Conservation (phyloP, 192 early-diverging fungal genomes). For the Podila clonocystis region DNA sequence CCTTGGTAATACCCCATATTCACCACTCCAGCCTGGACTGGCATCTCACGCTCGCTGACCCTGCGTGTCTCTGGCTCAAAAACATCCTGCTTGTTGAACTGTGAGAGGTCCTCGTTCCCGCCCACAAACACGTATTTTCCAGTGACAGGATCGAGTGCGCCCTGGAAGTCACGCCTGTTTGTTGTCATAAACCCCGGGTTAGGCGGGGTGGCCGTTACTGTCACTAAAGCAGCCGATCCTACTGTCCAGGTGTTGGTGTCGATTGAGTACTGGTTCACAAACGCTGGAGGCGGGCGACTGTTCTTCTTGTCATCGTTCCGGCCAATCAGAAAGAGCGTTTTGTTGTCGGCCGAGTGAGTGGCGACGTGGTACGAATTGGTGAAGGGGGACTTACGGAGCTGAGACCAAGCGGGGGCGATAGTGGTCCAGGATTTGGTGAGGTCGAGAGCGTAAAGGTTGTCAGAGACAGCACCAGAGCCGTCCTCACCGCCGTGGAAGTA, state of each 20-base stretch:
- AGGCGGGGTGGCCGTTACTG: too few relatives aligned
- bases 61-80: too few relatives aligned
- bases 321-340: background rate
- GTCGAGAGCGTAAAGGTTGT: background rate
- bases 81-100: background rate
- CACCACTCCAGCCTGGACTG: too few relatives aligned
- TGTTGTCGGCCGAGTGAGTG: background rate
- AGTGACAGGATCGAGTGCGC: background rate
- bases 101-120: background rate
- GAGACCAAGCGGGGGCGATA: background rate
- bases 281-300: background rate
- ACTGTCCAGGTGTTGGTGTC: background rate
- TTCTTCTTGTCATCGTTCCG: background rate
- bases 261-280: background rate
- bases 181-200: too few relatives aligned
- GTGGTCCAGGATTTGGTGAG: background rate
- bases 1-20: too few relatives aligned
- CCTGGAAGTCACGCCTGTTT: conserved; percentile 7
- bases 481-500: conserved; percentile 3
- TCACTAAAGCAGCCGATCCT: too few relatives aligned
- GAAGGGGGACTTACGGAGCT: background rate
- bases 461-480: background rate
- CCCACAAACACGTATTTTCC: background rate
- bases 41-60: too few relatives aligned
- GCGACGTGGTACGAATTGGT: background rate